phyloP scores from a whole-genome alignment of 306 rosid genomes.

The Luffa acutangula region DNA sequence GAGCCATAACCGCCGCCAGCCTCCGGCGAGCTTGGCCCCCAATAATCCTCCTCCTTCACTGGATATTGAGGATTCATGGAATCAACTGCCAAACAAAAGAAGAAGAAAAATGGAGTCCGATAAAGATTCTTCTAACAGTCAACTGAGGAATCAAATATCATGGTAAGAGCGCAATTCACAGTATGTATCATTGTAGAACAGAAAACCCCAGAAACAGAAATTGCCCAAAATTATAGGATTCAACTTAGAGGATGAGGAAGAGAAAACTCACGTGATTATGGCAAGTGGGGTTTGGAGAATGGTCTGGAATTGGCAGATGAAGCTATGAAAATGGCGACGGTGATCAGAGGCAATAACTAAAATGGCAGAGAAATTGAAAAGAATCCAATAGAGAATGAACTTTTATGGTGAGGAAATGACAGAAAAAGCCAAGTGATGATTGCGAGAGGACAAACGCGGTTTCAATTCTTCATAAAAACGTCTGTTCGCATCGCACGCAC shows the following conservation, averaged over 20 bases:
- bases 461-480: conserved; percentile 1
- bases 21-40: not conserved
- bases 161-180: not conserved
- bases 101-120: not conserved
- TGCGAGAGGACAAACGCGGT: conserved; percentile 9
- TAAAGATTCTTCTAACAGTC: not conserved
- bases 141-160: not conserved
- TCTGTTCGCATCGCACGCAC: not conserved
- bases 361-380: not conserved
- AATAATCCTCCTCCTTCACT: not conserved
- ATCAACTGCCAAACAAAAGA: not conserved
- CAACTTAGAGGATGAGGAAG: not conserved
- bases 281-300: not conserved
- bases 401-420: not conserved
- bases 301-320: not conserved
- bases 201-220: not conserved
- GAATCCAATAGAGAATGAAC: not conserved
- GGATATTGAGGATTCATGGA: not conserved
- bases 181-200: not conserved
- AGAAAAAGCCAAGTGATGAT: not conserved
- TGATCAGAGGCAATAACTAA: not conserved
- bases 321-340: not conserved
- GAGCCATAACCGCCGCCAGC: not conserved
- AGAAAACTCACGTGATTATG: not conserved
- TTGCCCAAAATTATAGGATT: not conserved